These are phyloP conservation scores for Oidiodendron maius DNA, from an alignment of 495 filamentous ascomycete species.

Conservation along the genomic window DNA sequence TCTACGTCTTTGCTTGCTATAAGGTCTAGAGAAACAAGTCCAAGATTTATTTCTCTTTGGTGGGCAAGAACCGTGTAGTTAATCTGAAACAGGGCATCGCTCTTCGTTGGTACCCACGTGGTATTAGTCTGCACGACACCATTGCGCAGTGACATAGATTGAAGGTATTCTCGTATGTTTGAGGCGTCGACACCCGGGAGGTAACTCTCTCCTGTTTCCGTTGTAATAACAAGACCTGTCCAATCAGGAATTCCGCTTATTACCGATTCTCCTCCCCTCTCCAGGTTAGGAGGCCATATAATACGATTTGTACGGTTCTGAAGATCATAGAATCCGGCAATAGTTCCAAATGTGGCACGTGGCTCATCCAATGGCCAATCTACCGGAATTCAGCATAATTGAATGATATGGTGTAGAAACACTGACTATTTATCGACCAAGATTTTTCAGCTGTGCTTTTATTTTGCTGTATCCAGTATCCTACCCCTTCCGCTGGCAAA, in stretches of 20 bases:
- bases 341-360: constrained; percentile 63
- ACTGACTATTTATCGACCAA: no score
- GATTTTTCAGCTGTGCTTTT: no score
- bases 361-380: constrained; percentile 66
- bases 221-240: constrained; percentile 39
- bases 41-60: no score
- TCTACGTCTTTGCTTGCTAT: constrained; percentile 24
- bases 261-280: constrained; percentile 63
- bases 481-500: neutral
- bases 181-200: constrained; percentile 52
- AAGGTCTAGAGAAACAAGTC: constrained; percentile 31
- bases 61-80: constrained; percentile 44
- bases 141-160: constrained; percentile 52
- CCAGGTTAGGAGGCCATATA: constrained; percentile 62
- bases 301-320: constrained; percentile 52
- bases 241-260: constrained; percentile 64
- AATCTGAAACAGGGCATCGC: constrained; percentile 41
- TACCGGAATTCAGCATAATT: no score
- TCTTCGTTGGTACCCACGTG: constrained; percentile 51
- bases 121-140: constrained; percentile 58
- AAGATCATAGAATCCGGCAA: constrained; percentile 63
- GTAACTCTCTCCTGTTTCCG: constrained; percentile 46
- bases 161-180: constrained; percentile 53
- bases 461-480: neutral
- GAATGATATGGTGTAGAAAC: no score